Evolutionary conservation across 2,329 filamentous ascomycete genomes (phyloP), one percentile per base, ranked within the genome.

Genomic region (Colletotrichum sojae): DNA sequence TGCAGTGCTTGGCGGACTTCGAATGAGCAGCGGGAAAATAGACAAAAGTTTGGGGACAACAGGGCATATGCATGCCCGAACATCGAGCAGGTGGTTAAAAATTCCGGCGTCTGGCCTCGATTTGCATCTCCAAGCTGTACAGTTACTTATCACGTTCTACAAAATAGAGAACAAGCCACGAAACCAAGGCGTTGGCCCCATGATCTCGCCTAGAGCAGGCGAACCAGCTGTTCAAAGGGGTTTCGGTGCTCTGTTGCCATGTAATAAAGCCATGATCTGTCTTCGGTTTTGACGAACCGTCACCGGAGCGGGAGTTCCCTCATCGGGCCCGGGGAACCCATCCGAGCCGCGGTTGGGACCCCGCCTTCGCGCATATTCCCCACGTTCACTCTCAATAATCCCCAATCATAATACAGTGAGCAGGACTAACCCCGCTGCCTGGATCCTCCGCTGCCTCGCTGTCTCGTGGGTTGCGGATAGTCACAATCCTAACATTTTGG

Each of bases 41-140:
- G 63, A 69, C 16, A 69, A 69, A 69, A 60, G 45, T 66, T 49
- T 61, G 63, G 67, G 53, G 56, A 40, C 39, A 60, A n/a, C 6
- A 54, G 62, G 67, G 62, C 39, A 59, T 48, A 60, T 56, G 22
- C 67, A 39, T 67, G 62, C 55, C 67, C 45, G 43, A 36, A 16
- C 22, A 27, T 18, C 39, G 16, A 58, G 67, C 51, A 53, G 20
- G 63, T 61, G 46, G 31, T 60, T 36, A 27, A 46, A 48, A 60
- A 20, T 15, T n/a, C 13, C 45, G 48, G 39, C 67, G 43, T 46
- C 48, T 43, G 40, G 45, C 51, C 49, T 43, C 27, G 51, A 43
- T 57, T 48, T 54, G 55, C 45, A 49, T 55, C 39, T 54, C 58
- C 53, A 39, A 45, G 55, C 18, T 69, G 67, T 69, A 61, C 48